Base-by-base conservation (phyloP, 192 early-diverging fungal genomes). In the Coemansia sp. region DNA sequence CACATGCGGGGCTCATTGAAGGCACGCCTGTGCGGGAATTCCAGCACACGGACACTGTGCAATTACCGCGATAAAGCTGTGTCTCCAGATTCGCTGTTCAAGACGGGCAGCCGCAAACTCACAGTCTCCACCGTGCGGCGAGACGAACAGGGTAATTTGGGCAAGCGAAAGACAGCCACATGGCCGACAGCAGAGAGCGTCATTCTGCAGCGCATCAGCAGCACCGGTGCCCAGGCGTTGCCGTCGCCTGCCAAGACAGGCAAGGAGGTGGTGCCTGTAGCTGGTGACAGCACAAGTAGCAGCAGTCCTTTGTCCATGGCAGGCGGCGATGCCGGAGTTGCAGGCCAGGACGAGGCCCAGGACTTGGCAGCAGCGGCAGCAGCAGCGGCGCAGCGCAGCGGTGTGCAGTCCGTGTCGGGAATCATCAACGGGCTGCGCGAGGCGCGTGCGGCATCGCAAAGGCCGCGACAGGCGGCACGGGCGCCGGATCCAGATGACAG, bases 121-220 rank as follows among this genome's bases (percentile, higher is more conserved):
- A n/a, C 8, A 5, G n/a, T 39, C n/a, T 15, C 37, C 17, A 15
- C 17, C 5, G 9, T 39, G 5, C 30, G 37, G 14, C n/a, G 6
- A 9, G 32, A 9, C 32, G 32, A 33, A 13, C 7, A 24, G 20
- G 24, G 2, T 1, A 46, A 26, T 46, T 45, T 25, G 40, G n/a
- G 26, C 4, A 46, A 4, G 27, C 18, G 14, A 1, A 37, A 49
- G 23, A 34, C 45, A 3, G 26, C 28, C 1, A 55, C 22, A 35
- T 36, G 71, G 55, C 63, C 63, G n/a, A 73, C 71, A 6, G 71
- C 71, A 4, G 71, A 73, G 28, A 73, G 64, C 37, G 55, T 73
- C 17, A 73, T 73, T 44, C 44, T 73, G n/a, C 63, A 73, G 36
- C 58, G 71, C 9, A 58, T 73, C 32, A 73, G 64, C 33, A 67